Evolutionary conservation across 345 rosid genomes (phyloP).

Genomic region (Erucastrum elatum): DNA sequence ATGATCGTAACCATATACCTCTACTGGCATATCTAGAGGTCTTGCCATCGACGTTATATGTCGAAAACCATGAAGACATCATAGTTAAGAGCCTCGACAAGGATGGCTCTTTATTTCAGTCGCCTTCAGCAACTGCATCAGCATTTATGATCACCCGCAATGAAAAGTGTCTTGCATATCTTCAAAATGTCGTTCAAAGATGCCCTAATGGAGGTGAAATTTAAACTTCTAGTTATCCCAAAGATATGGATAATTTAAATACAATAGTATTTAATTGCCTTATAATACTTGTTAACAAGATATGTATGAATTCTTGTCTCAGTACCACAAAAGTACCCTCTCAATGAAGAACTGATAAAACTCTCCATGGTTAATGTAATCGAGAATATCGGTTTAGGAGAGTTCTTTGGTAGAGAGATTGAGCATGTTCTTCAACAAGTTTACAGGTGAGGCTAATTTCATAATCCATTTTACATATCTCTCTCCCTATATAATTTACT

Average conservation of each 20-base stretch:
- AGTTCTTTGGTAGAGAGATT: conserved; percentile 51
- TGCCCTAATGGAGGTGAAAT: conserved; percentile 50
- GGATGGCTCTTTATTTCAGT: conserved; percentile 61
- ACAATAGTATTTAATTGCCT: neutral
- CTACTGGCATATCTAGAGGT: conserved; percentile 56
- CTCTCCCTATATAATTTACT: neutral
- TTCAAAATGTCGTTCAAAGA: conserved; percentile 45
- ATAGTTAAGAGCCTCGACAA: conserved; percentile 20
- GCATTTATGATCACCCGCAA: conserved; percentile 62
- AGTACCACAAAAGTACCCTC: conserved; percentile 54
- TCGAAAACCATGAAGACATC: conserved; percentile 33
- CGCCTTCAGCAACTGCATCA: conserved; percentile 70
- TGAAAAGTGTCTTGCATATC: conserved; percentile 43
- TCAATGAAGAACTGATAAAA: conserved; percentile 54
- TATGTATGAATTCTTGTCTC: conserved; percentile 11
- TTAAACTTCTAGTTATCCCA: neutral
- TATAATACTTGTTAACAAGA: neutral
- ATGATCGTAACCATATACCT: conserved; percentile 27
- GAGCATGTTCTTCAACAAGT: conserved; percentile 44
- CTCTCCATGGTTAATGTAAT: conserved; percentile 53
- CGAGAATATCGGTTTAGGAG: conserved; percentile 52
- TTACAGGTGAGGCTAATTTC: conserved; percentile 40
- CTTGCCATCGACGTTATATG: conserved; percentile 29
- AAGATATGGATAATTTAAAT: neutral
- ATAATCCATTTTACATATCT: neutral